Evolutionary conservation across 352 stramenopile genomes (phyloP), one percentile per base, ranked within the genome.

Genomic region (Phytophthora crassamura): DNA sequence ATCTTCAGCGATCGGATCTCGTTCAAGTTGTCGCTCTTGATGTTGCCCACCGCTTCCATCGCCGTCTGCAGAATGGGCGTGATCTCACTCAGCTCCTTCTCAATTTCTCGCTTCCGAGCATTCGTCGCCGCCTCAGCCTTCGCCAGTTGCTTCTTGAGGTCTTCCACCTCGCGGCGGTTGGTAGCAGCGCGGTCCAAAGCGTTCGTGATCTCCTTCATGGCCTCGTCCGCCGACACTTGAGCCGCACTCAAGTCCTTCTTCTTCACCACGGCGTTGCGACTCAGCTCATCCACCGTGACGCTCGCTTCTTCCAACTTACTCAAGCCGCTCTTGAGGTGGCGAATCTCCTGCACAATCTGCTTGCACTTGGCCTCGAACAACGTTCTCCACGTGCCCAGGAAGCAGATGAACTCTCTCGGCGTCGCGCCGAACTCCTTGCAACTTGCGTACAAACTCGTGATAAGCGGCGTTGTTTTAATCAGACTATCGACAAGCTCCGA

Each of bases 21-120:
- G 72, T 98, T 98, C 50, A 99, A 76, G 62, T 98, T 96, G 65
- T 99, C 93, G 36, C 87, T 96, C 70, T 98, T 97, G 72, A 99
- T 98, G 59, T 97, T 92, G 1, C 91, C 91, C 15, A 97, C 92
- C 5, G 92, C 92, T 48, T 97, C 86, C 65, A 97, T 97, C 7
- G 92, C 92, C 11, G 86, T 89, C 59, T 98, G 92, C 0, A 98
- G 74, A 38, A 98, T 93, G 2, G 94, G 94, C 15, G 78, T 95
- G 63, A 98, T 98, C 43, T 97, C 88, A 7, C 72, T 80, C 10
- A 98, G 64, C 58, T 98, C 96, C n/a, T 87, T 64, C 55, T 99
- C 93, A 53, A 99, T 98, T 34, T 97, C 89, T 3, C 66, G 79
- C 65, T 99, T 98, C 0, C 94, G 86, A 3, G 79, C 82, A 33